Evolutionary conservation across 2,329 filamentous ascomycete species (phyloP).

Genomic region (Fusarium buxicola): DNA sequence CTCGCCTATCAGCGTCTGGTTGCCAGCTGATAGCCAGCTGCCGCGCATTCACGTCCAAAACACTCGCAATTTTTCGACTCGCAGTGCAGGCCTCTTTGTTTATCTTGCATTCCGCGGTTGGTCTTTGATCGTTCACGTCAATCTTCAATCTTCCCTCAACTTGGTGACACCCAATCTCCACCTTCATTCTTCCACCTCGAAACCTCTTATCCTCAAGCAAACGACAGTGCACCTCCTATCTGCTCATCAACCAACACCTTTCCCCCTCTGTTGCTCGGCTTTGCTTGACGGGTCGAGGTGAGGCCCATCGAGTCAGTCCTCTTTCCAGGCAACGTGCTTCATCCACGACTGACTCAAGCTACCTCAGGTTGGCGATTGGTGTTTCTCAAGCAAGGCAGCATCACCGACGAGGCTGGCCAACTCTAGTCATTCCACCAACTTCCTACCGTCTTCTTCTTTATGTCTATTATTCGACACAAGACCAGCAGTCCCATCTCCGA

Average conservation of each 20-base stretch:
- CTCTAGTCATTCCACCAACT: not conserved
- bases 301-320: not conserved
- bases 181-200: not conserved
- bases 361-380: not conserved
- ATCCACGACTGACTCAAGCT: not conserved
- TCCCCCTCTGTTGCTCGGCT: not conserved
- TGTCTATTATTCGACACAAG: not conserved
- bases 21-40: slow-evolving; percentile 33
- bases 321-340: not conserved
- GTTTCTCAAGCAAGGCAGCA: not conserved
- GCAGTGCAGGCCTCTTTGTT: slow-evolving; percentile 3
- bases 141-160: not conserved
- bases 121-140: not conserved
- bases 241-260: not conserved
- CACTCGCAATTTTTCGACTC: not conserved
- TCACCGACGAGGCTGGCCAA: not conserved
- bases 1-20: slow-evolving; percentile 14
- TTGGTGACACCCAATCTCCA: not conserved
- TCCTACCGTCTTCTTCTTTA: not conserved
- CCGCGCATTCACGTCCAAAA: slow-evolving; percentile 22
- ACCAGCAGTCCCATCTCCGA: not conserved
- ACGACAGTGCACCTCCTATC: not conserved
- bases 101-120: slow-evolving; percentile 2
- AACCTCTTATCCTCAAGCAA: not conserved
- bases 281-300: slow-evolving; percentile 3